Conservation (phyloP, 2,329 filamentous ascomycete species). For the Sclerotinia glacialis region DNA sequence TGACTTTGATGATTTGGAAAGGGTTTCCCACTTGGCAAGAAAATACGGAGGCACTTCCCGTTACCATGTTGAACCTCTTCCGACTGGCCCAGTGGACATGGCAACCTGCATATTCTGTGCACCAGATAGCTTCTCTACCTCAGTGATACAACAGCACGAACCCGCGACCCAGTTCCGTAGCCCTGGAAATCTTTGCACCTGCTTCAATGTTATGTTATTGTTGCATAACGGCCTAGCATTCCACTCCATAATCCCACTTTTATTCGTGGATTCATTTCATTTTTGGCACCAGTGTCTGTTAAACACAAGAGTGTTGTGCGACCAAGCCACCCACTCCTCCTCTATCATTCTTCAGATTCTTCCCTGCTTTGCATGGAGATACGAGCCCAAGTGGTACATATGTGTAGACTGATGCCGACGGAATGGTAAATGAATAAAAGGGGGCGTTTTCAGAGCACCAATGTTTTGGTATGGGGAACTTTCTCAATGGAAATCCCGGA, state of each 20-base stretch:
- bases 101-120: conserved; percentile 15
- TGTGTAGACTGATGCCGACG: conserved; percentile 10
- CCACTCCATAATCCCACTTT: background rate
- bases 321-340: conserved; percentile 1
- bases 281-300: conserved; percentile 8
- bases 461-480: background rate
- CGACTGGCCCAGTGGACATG: conserved; percentile 7
- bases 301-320: background rate
- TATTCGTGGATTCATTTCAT: background rate
- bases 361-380: conserved; percentile 12
- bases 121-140: conserved; percentile 4
- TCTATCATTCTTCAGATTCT: background rate
- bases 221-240: conserved; percentile 13
- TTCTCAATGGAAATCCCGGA: background rate
- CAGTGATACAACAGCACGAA: conserved; percentile 11
- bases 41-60: conserved; percentile 2
- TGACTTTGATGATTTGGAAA: background rate
- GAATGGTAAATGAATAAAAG: conserved; percentile 16
- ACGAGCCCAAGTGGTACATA: conserved; percentile 10
- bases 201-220: conserved; percentile 1
- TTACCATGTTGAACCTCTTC: background rate
- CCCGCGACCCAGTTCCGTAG: conserved; percentile 18
- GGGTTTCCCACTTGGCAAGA: background rate
- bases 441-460: conserved; percentile 1
- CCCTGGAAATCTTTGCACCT: conserved; percentile 16